A percentile compares a stretch with the other conserved stretches of the same genome.
Conservation (phyloP, 1,139 yeast genomes). For the Ogataea hybrid region DNA sequence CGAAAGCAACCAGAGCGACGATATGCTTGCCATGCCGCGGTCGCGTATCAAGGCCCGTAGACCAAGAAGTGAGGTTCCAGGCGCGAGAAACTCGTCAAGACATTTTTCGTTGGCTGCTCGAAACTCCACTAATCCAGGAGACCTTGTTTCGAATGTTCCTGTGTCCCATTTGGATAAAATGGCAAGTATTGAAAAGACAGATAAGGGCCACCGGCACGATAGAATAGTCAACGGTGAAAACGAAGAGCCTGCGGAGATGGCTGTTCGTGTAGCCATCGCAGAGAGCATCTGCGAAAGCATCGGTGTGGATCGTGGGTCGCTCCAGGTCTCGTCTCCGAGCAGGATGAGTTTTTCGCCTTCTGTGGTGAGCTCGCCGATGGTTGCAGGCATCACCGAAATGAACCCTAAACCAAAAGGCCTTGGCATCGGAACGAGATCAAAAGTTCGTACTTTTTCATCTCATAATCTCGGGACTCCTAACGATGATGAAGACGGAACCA, state of each 20-base stretch:
- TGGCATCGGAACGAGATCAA: constrained; percentile 4
- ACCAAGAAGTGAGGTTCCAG: neutral
- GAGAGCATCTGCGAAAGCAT: constrained; percentile 72
- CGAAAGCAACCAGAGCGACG: constrained; percentile 18
- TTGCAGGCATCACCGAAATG: constrained; percentile 19
- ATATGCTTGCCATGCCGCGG: constrained; percentile 1
- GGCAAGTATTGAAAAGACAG: constrained; percentile 12
- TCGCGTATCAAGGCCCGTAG: neutral
- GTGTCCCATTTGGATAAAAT: constrained; percentile 46
- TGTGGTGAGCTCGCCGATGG: constrained; percentile 20
- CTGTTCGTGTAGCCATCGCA: constrained; percentile 65
- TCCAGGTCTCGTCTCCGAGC: constrained; percentile 12
- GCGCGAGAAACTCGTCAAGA: constrained; percentile 39
- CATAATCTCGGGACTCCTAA: constrained; percentile 10
- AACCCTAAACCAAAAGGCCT: neutral
- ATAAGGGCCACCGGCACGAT: constrained; percentile 34
- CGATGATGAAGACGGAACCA: constrained; percentile 9
- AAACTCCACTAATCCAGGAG: constrained; percentile 73
- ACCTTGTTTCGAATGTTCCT: constrained; percentile 79
- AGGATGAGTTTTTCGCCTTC: constrained; percentile 12
- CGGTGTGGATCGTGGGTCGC: constrained; percentile 51
- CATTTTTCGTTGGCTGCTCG: constrained; percentile 66
- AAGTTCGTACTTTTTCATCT: constrained; percentile 27
- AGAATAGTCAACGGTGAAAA: constrained; percentile 47
- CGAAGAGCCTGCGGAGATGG: constrained; percentile 76